phyloP scores from a whole-genome alignment of 2,329 filamentous ascomycete species.

The Aspergillus sergii region DNA sequence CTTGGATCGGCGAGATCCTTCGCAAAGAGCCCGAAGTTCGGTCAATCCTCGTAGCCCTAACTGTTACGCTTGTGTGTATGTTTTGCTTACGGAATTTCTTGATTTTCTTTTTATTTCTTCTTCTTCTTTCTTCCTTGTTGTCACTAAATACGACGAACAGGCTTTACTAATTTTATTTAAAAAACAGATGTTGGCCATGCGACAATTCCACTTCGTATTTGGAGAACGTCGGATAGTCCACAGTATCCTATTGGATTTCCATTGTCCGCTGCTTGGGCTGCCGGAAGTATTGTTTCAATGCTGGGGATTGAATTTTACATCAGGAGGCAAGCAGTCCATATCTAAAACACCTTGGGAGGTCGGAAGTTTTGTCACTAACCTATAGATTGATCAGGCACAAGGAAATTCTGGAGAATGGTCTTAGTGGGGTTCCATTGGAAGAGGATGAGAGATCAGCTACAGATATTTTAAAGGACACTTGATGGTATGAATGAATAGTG shows the following conservation, averaged over 20 bases:
- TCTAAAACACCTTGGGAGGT: background rate
- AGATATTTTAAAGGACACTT: background rate
- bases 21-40: conserved; percentile 21
- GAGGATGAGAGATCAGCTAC: background rate
- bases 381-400: background rate
- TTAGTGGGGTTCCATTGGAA: background rate
- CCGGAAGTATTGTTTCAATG: conserved; percentile 11
- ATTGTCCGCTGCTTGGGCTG: conserved; percentile 20
- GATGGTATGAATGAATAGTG: background rate
- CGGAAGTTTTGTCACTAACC: background rate
- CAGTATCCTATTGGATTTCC: conserved; percentile 23
- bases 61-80: conserved; percentile 22
- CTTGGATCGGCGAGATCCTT: conserved; percentile 22
- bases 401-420: conserved; percentile 2
- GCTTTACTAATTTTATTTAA: background rate
- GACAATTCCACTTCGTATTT: conserved; percentile 23
- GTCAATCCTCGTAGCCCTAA: conserved; percentile 20
- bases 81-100: background rate
- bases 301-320: conserved; percentile 12
- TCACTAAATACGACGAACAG: background rate
- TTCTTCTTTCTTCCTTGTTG: background rate
- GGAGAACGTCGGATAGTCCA: conserved; percentile 22
- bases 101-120: no score
- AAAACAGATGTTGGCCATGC: conserved; percentile 20
- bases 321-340: conserved; percentile 2